Base-by-base conservation (phyloP, 805 yeast genomes). In the Diddensiella transvaalensis region DNA sequence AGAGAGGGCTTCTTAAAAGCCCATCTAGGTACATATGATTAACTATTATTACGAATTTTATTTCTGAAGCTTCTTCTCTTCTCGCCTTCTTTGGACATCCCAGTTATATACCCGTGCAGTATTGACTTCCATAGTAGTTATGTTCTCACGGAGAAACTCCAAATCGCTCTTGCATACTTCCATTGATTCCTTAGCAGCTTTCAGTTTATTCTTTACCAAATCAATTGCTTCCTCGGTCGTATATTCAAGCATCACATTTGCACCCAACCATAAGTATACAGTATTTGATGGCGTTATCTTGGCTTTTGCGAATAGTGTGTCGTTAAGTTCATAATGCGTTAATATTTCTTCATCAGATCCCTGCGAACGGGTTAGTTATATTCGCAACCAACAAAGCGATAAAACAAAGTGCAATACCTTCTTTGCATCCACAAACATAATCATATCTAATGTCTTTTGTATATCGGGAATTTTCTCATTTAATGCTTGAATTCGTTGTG, bases 91-190 rank as follows among this genome's bases (percentile, higher is more conserved):
- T 21, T 66, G 67, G 2, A 67, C 71, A 43, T 68, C 68, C 69
- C 68, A 67, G 55, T 65, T 66, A 40, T 68, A 64, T 3, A 62
- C 63, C 55, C 99, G 77, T 1, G 99, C 97, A 15, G 96, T 88
- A 63, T 93, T 93, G 44, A 93, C 99, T 66, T 93, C 98, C 90
- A 93, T 87, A 2, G 97, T 91, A 13, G 99, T 93, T 53, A 91
- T 90, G 59, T 89, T 89, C 56, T 86, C 93, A 55, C 93, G 79
- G 52, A 83, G 73, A 56, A 82, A 89, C 60, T 87, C 96, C 52
- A 86, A 75, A 63, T 88, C 99, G 54, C 86, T 95, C 56, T 86
- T 80, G 32, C 95, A 84, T 39, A 75, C 71, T 21, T 68, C 63
- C 57, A 80, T 74, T 54, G 78, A 83, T 35, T 75, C 70, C 56